Conservation (phyloP, 306 rosid genomes). For the Mucuna pruriens region DNA sequence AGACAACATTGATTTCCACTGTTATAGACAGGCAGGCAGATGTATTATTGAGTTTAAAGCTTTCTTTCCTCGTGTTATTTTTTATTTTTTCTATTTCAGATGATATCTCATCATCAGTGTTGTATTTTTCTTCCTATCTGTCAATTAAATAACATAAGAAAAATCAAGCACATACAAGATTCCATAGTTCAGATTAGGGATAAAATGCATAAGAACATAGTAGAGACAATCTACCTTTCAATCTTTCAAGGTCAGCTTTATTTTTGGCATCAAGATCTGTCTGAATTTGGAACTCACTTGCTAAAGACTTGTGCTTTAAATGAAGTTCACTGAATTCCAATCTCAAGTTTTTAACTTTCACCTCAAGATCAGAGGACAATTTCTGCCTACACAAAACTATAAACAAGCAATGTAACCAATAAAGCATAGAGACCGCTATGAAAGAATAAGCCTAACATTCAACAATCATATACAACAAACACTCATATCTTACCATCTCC, state of each 20-base stretch:
- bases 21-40: not conserved
- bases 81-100: not conserved
- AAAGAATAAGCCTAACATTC: constrained; percentile 22
- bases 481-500: constrained; percentile 62
- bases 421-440: constrained; percentile 32
- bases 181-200: not conserved
- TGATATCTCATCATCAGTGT: not conserved
- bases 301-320: constrained; percentile 66
- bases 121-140: not conserved
- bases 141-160: not conserved
- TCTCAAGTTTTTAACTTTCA: constrained; percentile 70
- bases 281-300: constrained; percentile 64
- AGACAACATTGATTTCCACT: not conserved
- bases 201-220: constrained; percentile 4
- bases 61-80: not conserved
- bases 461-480: constrained; percentile 21
- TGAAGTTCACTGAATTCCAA: constrained; percentile 59
- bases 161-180: not conserved
- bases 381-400: constrained; percentile 63
- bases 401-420: constrained; percentile 47
- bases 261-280: constrained; percentile 68
- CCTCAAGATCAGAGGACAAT: constrained; percentile 48
- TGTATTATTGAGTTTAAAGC: not conserved
- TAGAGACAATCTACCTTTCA: constrained; percentile 59
- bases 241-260: constrained; percentile 61